Percentiles rank a stretch among this genome's conserved stretches.
phyloP scores from a whole-genome alignment of 1,284 basidiomycete species.

The Sutorius eximius region DNA sequence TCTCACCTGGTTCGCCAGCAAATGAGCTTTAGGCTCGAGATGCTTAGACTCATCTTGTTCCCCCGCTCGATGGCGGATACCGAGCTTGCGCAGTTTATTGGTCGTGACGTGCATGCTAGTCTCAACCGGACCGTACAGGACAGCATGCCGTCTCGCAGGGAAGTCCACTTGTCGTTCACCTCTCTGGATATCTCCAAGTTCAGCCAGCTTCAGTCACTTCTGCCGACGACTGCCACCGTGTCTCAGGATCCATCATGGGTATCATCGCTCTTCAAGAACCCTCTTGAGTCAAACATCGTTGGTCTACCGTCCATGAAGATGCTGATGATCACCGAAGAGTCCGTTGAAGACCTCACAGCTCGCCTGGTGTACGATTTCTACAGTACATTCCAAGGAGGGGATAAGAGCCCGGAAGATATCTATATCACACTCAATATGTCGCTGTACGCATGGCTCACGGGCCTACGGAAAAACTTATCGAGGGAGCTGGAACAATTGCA shows the following conservation, averaged over 20 bases:
- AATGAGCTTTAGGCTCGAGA: conserved; percentile 65
- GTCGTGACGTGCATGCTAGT: conserved; percentile 62
- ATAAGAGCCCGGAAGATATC: conserved; percentile 65
- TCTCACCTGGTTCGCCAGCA: conserved; percentile 67
- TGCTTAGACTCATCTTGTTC: conserved; percentile 68
- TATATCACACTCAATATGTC: conserved; percentile 81
- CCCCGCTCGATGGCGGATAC: conserved; percentile 72
- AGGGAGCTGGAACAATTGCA: conserved; percentile 74
- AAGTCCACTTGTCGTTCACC: conserved; percentile 68
- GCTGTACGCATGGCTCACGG: conserved; percentile 76
- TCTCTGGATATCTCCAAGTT: conserved; percentile 74
- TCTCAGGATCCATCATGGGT: conserved; percentile 56
- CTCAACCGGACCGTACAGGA: conserved; percentile 61
- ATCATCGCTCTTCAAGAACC: conserved; percentile 51
- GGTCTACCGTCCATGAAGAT: conserved; percentile 78
- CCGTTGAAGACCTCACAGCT: conserved; percentile 38
- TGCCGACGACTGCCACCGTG: conserved; percentile 40
- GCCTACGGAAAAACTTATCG: conserved; percentile 69
- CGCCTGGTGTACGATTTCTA: conserved; percentile 69
- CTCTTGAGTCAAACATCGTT: conserved; percentile 69
- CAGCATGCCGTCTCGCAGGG: conserved; percentile 50
- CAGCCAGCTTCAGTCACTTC: conserved; percentile 52
- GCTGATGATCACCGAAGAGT: conserved; percentile 71
- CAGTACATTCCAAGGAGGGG: conserved; percentile 61
- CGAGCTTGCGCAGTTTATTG: conserved; percentile 72